phyloP scores from a whole-genome alignment of 2,329 filamentous ascomycete species.

The Ophiocordyceps camponoti-rufipedis region DNA sequence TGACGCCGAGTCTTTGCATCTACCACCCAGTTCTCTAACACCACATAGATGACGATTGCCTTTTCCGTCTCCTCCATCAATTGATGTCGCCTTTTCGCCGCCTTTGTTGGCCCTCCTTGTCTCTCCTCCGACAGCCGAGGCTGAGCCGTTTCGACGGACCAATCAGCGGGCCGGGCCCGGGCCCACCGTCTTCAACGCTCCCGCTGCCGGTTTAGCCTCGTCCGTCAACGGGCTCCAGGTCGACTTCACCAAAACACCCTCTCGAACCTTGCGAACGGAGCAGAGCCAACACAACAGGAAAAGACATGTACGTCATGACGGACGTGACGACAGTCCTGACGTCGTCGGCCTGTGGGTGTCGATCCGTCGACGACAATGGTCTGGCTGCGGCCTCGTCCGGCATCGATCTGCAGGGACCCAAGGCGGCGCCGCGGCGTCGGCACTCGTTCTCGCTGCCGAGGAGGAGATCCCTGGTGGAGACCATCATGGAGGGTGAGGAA shows the following conservation, averaged over 20 bases:
- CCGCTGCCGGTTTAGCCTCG: too few relatives aligned
- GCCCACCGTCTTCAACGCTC: too few relatives aligned
- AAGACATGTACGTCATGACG: constrained; percentile 12
- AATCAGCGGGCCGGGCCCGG: too few relatives aligned
- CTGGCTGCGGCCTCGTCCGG: constrained; percentile 20
- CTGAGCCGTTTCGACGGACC: too few relatives aligned
- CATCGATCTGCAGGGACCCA: constrained; percentile 13
- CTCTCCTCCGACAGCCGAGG: too few relatives aligned
- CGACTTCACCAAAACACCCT: neutral
- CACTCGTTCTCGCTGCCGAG: constrained; percentile 40
- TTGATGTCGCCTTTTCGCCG: too few relatives aligned
- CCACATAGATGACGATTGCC: too few relatives aligned
- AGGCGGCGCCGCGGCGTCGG: constrained; percentile 23
- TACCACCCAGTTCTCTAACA: neutral
- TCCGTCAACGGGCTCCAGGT: too few relatives aligned
- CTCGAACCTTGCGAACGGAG: neutral
- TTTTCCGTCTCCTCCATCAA: too few relatives aligned
- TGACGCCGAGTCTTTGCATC: neutral
- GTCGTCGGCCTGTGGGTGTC: constrained; percentile 16
- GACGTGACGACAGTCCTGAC: constrained; percentile 18
- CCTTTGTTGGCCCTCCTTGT: too few relatives aligned
- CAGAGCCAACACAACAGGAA: neutral
- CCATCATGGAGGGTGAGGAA: constrained; percentile 45
- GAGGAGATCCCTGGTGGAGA: constrained; percentile 39
- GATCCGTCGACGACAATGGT: constrained; percentile 9